Evolutionary conservation across 768 basidiomycete genomes (phyloP).

Genomic region (Amanita polypyramis): DNA sequence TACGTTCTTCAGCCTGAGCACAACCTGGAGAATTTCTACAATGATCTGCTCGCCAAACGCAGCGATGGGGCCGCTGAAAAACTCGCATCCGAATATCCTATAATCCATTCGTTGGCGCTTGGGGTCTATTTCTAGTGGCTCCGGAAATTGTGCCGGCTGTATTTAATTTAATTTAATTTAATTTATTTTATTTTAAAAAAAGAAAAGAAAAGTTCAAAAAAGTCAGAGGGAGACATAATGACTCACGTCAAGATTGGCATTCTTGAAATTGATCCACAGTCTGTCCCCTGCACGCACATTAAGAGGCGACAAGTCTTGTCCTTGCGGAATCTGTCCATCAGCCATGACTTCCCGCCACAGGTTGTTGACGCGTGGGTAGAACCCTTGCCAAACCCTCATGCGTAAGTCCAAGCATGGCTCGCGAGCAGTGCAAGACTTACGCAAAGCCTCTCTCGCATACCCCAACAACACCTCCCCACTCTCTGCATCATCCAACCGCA

Average conservation of each 20-base stretch:
- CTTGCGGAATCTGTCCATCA: constrained; percentile 25
- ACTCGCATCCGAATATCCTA: constrained; percentile 23
- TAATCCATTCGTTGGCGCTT: constrained; percentile 22
- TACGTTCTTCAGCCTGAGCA: constrained; percentile 35
- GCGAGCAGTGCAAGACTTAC: constrained; percentile 20
- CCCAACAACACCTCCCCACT: constrained; percentile 29
- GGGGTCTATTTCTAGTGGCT: constrained; percentile 29
- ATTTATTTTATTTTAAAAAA: too few species aligned
- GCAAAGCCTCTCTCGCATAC: constrained; percentile 42
- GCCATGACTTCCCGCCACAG: constrained; percentile 27
- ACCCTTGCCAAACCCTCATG: constrained; percentile 14
- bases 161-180: too few species aligned
- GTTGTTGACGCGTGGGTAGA: constrained; percentile 31
- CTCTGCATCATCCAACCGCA: constrained; percentile 19
- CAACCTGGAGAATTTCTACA: constrained; percentile 32
- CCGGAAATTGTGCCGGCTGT: constrained; percentile 32
- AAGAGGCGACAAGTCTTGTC: constrained; percentile 21
- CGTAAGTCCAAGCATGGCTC: not conserved
- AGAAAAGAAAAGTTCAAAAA: not conserved
- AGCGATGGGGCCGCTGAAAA: constrained; percentile 30
- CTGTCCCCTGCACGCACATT: constrained; percentile 29
- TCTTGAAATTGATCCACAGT: constrained; percentile 29
- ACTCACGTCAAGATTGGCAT: constrained; percentile 32
- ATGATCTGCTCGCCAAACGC: constrained; percentile 26
- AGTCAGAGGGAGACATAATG: not conserved